Base-by-base conservation (phyloP, 2,329 filamentous ascomycete genomes). In the Metarhizium rileyi region DNA sequence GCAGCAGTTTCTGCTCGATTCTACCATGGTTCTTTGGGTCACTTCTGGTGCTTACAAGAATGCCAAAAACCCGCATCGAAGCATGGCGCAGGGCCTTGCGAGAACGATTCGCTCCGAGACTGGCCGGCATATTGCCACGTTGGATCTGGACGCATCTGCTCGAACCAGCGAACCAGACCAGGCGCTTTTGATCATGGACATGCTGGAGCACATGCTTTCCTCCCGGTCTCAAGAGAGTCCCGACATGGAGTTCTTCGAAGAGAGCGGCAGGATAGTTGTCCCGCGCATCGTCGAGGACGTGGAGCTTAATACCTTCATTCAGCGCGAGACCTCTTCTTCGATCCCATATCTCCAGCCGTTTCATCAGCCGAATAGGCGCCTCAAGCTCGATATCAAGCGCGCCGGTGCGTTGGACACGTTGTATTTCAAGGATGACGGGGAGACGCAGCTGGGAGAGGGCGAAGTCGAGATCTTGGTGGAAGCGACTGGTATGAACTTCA, bases 91-190 rank as follows among this genome's bases (percentile, higher is more conserved):
- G 8, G 73, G 73, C 27, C 60, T 76, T 3, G 66, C 69, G 50
- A 65, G 73, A 28, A 70, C 68, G 1, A 63, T 75, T 22, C 70
- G 73, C 1, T 74, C 73, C 1, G 73, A 76, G 55, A 68, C 69
- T 1, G 64, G 66, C 23, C 67, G 73, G 44, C 64, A 63, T 12
- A 70, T 72, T 16, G 69, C 70, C 1, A 73, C 69, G 1, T 60
- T 77, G 0, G 73, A 76, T 45, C 59, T 76, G 1, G 70, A 75
- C 30, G 66, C 66, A 4, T 53, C 58, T 8, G 64, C 66, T 6
- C 46, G 55, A 16, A 59, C 67, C 6, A 56, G 62, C 12, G 50
- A 26, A 23, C 23, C 10, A 22, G 25, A 59, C 5, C 63, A 60
- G 2, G 64, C 63, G 0, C 59, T 61, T 9, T 61, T 68, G 12